Percentiles rank a stretch among this genome's conserved stretches.
These are phyloP conservation scores for Rutstroemia sp. DNA, from an alignment of 2,329 filamentous ascomycete genomes.

Conservation along the genomic window DNA sequence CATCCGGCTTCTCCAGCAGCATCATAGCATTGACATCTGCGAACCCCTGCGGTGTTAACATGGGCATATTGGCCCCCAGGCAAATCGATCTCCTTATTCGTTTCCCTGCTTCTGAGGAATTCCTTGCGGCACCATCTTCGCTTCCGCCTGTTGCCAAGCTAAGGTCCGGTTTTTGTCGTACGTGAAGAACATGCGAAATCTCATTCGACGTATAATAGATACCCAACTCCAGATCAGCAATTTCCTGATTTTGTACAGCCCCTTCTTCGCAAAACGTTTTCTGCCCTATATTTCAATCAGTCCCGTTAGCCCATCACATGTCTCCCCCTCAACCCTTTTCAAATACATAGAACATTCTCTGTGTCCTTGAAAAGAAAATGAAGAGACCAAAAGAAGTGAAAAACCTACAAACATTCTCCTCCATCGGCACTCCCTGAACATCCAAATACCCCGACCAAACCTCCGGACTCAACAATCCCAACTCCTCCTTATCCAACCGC, in stretches of 20 bases:
- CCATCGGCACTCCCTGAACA: constrained; percentile 15
- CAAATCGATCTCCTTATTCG: constrained; percentile 14
- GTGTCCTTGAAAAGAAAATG: background rate
- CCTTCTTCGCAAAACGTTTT: constrained; percentile 11
- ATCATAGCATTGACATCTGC: constrained; percentile 37
- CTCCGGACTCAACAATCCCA: constrained; percentile 20
- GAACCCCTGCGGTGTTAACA: constrained; percentile 54
- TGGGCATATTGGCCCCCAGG: constrained; percentile 28
- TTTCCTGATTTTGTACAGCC: constrained; percentile 15
- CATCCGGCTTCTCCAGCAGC: constrained; percentile 16
- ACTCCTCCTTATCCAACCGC: constrained; percentile 18
- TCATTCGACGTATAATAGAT: constrained; percentile 16
- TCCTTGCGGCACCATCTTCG: background rate
- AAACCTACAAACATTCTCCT: constrained; percentile 20
- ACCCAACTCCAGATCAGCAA: constrained; percentile 21
- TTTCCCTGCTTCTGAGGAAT: constrained; percentile 1
- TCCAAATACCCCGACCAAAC: constrained; percentile 21
- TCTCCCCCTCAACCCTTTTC: background rate
- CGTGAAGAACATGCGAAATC: constrained; percentile 17
- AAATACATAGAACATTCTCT: background rate
- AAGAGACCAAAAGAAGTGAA: background rate
- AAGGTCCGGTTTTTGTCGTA: background rate
- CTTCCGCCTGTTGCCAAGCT: background rate
- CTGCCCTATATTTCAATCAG: constrained; percentile 16
- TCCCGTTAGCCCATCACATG: background rate